Evolutionary conservation across 805 yeast species (phyloP), one percentile per base, ranked within the genome.

Genomic region (Wickerhamiella sorbophila): DNA sequence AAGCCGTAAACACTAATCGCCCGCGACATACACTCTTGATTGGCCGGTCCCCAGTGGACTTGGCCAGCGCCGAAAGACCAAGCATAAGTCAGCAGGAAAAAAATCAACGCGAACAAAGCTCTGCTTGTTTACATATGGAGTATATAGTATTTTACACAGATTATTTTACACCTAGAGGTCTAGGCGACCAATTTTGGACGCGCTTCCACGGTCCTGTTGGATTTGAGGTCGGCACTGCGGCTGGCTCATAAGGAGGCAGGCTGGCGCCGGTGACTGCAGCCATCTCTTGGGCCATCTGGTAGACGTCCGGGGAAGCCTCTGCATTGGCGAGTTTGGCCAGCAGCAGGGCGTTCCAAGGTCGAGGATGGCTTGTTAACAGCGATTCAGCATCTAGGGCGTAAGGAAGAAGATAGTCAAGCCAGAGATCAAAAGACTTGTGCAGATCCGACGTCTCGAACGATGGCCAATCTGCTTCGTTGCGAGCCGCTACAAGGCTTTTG

Each of bases 341-440:
- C 10, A 48, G 38, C 20, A 15, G 19, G 3, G 53, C 53, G 19
- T 52, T 53, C 57, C 57, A 53, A 3, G 57, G 55, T 18, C 57
- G 46, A 2, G 55, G 52, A n/a, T 21, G 9, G 3, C 32, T 17
- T 12, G 38, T 20, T 5, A 50, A 18, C 14, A 5, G 16, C 5
- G 24, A 31, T 1, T 38, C 31, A 5, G 33, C 10, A 4, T 19
- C 31, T 6, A 31, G 9, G n/a, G 39, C 31, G 19, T 31, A 31
- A 4, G 40, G 39, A 0, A 49, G 46, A 19, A 51, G 33, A 31
- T 41, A 41, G 35, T 39, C 45, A 20, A 48, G 48, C 57, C 57
- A 53, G 2, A 39, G 36, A 3, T 43, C 42, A 20, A 44, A 41
- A 10, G 44, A 36, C 4, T 41, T 37, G 4, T 32, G 16, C 24